A percentile compares a stretch with the other conserved stretches of the same genome.
phyloP scores from a whole-genome alignment of 352 stramenopile genomes.

The Globisporangium rhizosaccharum region DNA sequence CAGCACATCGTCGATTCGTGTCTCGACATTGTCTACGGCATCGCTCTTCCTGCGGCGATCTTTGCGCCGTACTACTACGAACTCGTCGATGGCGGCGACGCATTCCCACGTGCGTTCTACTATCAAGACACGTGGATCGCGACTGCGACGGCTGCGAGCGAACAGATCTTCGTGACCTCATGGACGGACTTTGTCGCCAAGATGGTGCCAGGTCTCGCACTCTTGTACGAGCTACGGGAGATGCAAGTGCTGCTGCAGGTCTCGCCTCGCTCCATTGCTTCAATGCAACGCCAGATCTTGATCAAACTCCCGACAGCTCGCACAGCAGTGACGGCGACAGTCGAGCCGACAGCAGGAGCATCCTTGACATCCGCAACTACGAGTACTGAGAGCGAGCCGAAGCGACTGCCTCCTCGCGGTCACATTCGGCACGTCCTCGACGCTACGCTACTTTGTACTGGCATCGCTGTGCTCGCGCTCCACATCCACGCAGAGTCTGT shows the following conservation, averaged over 20 bases:
- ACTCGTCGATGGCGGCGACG: background rate
- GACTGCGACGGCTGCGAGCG: slow-evolving; percentile 1
- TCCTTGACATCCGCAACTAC: too few species aligned
- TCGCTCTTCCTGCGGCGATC: slow-evolving; percentile 10
- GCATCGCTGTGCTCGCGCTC: slow-evolving; percentile 3
- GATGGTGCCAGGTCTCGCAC: slow-evolving; percentile 7
- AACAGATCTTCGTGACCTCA: slow-evolving; percentile 13
- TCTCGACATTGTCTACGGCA: slow-evolving; percentile 14
- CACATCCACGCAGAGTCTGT: background rate
- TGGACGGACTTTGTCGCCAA: slow-evolving; percentile 15
- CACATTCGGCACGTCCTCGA: slow-evolving; percentile 9
- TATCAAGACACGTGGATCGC: slow-evolving; percentile 14
- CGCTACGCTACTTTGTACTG: slow-evolving; percentile 1
- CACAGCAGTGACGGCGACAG: background rate
- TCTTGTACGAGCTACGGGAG: slow-evolving; percentile 6
- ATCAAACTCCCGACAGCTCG: slow-evolving; percentile 7
- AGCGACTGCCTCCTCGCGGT: slow-evolving; percentile 1
- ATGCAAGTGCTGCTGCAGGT: slow-evolving; percentile 13
- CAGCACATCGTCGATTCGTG: slow-evolving; percentile 13
- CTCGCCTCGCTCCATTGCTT: background rate
- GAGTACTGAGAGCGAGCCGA: background rate
- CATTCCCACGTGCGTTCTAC: background rate
- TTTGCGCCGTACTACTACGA: slow-evolving; percentile 6
- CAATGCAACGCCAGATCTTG: slow-evolving; percentile 2
- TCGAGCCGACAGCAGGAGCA: background rate